These are phyloP conservation scores for Penicillium polonicum DNA, from an alignment of 2,329 filamentous ascomycete species.

Conservation along the genomic window DNA sequence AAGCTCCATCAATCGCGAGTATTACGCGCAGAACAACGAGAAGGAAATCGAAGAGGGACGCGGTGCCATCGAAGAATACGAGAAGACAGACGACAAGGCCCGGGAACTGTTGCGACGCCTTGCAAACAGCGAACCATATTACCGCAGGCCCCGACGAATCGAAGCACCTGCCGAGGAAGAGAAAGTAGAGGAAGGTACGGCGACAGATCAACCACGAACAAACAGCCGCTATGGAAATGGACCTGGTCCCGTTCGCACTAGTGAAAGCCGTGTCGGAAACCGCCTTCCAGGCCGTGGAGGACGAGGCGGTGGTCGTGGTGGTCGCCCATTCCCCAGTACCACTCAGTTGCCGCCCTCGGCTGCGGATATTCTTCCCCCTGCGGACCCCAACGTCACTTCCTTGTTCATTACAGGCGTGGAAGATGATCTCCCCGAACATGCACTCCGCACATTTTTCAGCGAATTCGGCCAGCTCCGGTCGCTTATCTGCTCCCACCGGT, in stretches of 20 bases:
- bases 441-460: slow-evolving; percentile 86
- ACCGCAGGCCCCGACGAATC: slow-evolving; percentile 78
- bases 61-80: slow-evolving; percentile 82
- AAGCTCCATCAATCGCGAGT: slow-evolving; percentile 92
- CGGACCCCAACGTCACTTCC: slow-evolving; percentile 83
- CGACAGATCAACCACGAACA: slow-evolving; percentile 43
- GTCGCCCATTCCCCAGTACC: slow-evolving; percentile 65
- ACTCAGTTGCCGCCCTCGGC: slow-evolving; percentile 76
- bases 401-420: slow-evolving; percentile 94
- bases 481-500: slow-evolving; percentile 92
- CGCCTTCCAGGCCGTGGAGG: slow-evolving; percentile 48
- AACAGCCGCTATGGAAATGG: slow-evolving; percentile 45
- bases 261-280: slow-evolving; percentile 51
- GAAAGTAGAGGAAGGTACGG: slow-evolving; percentile 40
- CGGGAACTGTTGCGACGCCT: slow-evolving; percentile 80
- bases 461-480: slow-evolving; percentile 87
- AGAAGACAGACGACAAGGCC: slow-evolving; percentile 96
- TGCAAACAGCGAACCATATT: slow-evolving; percentile 92
- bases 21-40: slow-evolving; percentile 97
- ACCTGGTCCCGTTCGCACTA: slow-evolving; percentile 72
- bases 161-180: slow-evolving; percentile 54
- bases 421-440: slow-evolving; percentile 91
- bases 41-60: slow-evolving; percentile 90
- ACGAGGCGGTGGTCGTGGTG: slow-evolving; percentile 47
- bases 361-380: slow-evolving; percentile 80